Percentiles rank a stretch among this genome's conserved stretches.
Conservation (phyloP, 805 yeast species). For the Starmerella stigmatis region DNA sequence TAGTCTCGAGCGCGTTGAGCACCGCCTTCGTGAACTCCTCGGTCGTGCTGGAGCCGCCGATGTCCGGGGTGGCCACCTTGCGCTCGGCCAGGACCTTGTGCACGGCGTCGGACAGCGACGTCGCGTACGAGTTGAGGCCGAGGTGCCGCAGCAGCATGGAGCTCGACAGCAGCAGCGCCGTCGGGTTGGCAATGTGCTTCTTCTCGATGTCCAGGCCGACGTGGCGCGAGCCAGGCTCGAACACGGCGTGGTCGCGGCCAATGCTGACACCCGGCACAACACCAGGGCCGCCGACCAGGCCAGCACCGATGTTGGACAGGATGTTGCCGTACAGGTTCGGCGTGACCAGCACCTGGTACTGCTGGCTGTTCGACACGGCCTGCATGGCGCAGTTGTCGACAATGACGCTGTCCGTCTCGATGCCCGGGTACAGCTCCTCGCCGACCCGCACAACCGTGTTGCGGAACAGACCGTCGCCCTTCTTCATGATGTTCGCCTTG, state of each 20-base stretch:
- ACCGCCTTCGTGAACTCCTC: conserved; percentile 92
- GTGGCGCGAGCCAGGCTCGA: conserved; percentile 99
- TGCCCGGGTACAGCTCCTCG: conserved; percentile 63
- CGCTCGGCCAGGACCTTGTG: conserved; percentile 86
- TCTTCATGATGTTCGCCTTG: conserved; percentile 98
- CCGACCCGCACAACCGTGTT: conserved; percentile 82
- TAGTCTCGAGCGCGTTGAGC: conserved; percentile 49
- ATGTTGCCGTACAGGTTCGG: conserved; percentile 98
- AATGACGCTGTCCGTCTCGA: conserved; percentile 80
- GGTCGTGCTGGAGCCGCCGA: conserved; percentile 83
- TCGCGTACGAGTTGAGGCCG: conserved; percentile 76
- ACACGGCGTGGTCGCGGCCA: conserved; percentile 94
- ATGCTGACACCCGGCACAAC: conserved; percentile 96
- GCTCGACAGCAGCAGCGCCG: conserved; percentile 90
- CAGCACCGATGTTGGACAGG: conserved; percentile 96
- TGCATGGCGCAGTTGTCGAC: conserved; percentile 99
- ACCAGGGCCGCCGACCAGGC: conserved; percentile 95
- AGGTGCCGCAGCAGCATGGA: conserved; percentile 89
- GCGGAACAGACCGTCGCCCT: conserved; percentile 96
- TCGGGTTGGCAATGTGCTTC: conserved; percentile 91
- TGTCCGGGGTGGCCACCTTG: conserved; percentile 71
- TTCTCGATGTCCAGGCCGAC: conserved; percentile 96
- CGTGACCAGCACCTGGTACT: conserved; percentile 93
- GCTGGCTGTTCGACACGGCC: conserved; percentile 96
- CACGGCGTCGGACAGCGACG: conserved; percentile 79